Conservation (phyloP, 495 filamentous ascomycete genomes). For the Daldinia bambusicola region DNA sequence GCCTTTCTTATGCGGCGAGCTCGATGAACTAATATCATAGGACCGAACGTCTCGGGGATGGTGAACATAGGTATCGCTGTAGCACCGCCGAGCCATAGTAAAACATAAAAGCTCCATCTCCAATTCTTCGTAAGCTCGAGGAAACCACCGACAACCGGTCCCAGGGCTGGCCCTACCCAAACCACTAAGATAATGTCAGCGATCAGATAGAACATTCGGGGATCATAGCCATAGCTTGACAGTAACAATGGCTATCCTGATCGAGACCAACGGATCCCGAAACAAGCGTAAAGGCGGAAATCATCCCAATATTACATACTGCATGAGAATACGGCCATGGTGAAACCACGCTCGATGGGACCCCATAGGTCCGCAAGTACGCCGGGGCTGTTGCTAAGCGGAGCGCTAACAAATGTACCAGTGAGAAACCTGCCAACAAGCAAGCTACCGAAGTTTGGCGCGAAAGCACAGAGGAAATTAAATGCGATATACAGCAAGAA, state of each 20-base stretch:
- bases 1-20: constrained; percentile 60
- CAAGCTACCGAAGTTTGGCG: constrained; percentile 60
- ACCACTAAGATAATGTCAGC: constrained; percentile 43
- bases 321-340: constrained; percentile 54
- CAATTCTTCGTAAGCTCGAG: constrained; percentile 57
- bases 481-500: constrained; percentile 59
- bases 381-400: constrained; percentile 60
- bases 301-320: constrained; percentile 21
- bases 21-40: constrained; percentile 69
- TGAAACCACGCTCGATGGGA: constrained; percentile 61
- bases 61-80: constrained; percentile 57
- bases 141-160: constrained; percentile 63
- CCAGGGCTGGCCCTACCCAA: constrained; percentile 66
- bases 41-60: constrained; percentile 75
- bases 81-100: constrained; percentile 56
- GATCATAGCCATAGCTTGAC: not conserved
- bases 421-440: constrained; percentile 63
- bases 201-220: not conserved
- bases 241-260: not conserved
- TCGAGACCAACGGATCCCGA: not conserved
- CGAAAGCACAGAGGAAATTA: constrained; percentile 64
- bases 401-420: constrained; percentile 62
- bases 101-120: constrained; percentile 62
- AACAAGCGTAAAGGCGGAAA: not conserved
- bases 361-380: constrained; percentile 66